Base-by-base conservation (phyloP, 371 early-diverging fungal species). In the Batrachochytrium dendrobatidis region DNA sequence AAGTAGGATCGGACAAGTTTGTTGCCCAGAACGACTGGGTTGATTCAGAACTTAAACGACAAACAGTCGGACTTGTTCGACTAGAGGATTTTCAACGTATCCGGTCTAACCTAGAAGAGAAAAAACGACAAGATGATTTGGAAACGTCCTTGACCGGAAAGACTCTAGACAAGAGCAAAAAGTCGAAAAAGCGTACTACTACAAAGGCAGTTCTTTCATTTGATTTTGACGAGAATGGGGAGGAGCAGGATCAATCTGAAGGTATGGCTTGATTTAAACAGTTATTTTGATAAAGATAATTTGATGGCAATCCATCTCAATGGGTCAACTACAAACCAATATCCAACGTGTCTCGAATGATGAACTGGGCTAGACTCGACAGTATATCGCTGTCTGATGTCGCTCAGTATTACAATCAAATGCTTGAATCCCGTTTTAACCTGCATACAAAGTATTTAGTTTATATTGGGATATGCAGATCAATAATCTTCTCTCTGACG, bases 71-170 rank as follows among this genome's bases (percentile, higher is more conserved):
- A 54, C 74, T 95, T 32, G 93, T 93, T 1, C 77, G 86, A 60
- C 75, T 94, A 22, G 87, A 88, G 57, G 94, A 95, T 57, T 95
- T 94, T 66, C 82, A 89, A 60, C 84, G 88, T 60, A 93, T 90
- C 63, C 74, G 87, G 48, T 83, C 84, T 60, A 84, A 84, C 51
- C 70, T 92, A 15, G 88, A 89, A 63, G 86, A 90, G 58, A 81
- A 88, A 60, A 86, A 90, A 59, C 76, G 77, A 53, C 82, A 86
- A 31, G 88, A 86, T 64, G 70, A 72, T 28, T 43, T 75, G 39
- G 72, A 68, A 34, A 49, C 56, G 29, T 7, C 39, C 15, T n/a
- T 18, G 49, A 12, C 8, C 49, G 49, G 6, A 48, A 8, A 22
- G 25, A 29, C 8, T 7, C 25, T 29, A 22, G 51, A 4, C 51